Evolutionary conservation across 129 eudicot species (phyloP), one percentile per base, ranked within the genome.

Genomic region (Pittosporum tobira): DNA sequence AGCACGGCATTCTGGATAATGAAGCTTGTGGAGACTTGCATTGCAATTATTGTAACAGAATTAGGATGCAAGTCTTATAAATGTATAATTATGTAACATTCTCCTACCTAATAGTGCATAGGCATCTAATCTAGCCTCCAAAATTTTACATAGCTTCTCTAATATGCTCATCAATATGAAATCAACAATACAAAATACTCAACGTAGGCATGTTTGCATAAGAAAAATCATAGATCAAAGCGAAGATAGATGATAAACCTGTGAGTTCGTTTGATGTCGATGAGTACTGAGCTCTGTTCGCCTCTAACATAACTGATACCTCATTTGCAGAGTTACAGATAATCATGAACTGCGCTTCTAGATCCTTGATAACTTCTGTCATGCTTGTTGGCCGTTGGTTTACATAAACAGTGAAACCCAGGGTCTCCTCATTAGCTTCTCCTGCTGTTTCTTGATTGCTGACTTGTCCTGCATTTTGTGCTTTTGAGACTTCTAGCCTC

Each of bases 311-410:
- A 52, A 77, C 69, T 5, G 99, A 87, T 40, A 91, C 77, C 79
- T 91, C 90, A 44, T 62, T 66, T 1, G 99, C 96, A 13, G 91
- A 79, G 71, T 74, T 71, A 48, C 80, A 79, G 46, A 90, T 82
- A 34, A 72, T 73, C 40, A 38, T 73, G 66, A 91, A 91, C 55
- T 91, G 99, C 59, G 80, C 75, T 71, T 91, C 99, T 18, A 91
- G 90, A 79, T 86, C 96, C 76, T 79, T 91, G 10, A 87, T 79
- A 65, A 91, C 96, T 71, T 91, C 96, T 19, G 88, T 79, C 99
- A 91, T 91, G 70, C 95, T 91, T 18, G 96, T 91, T 20, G 96
- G 99, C 94, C 95, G 83, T 72, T 77, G 73, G 64, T 91, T 87
- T 59, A 87, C 84, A 73, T 91, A 91, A 61, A 84, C 99, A 50